Evolutionary conservation across 2,329 filamentous ascomycete genomes (phyloP).

Genomic region (Bipolaris oryzae): DNA sequence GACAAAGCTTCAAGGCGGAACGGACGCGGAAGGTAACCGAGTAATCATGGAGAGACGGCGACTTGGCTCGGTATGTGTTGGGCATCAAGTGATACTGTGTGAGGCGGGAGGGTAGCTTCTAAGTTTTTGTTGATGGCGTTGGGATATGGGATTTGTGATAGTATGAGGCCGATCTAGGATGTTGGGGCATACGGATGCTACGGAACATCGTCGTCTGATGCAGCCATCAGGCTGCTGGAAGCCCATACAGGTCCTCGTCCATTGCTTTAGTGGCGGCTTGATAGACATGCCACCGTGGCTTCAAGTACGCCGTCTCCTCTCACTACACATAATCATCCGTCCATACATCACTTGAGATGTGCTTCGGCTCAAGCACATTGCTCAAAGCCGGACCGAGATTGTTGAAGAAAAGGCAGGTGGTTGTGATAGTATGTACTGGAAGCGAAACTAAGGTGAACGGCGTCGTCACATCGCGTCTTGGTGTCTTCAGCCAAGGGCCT

Average conservation of each 20-base stretch:
- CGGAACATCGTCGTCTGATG: too few relatives aligned
- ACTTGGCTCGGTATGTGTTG: too few relatives aligned
- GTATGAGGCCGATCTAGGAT: too few relatives aligned
- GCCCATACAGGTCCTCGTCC: slow-evolving; percentile 14
- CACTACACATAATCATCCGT: slow-evolving; percentile 17
- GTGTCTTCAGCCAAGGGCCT: slow-evolving; percentile 26
- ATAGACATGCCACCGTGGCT: slow-evolving; percentile 23
- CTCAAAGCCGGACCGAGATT: slow-evolving; percentile 27
- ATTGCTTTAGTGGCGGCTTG: slow-evolving; percentile 20
- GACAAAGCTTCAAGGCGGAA: too few relatives aligned
- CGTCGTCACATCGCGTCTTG: slow-evolving; percentile 21
- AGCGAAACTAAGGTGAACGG: slow-evolving; percentile 23
- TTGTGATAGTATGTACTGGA: slow-evolving; percentile 10
- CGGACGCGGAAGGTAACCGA: too few relatives aligned
- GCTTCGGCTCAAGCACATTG: slow-evolving; percentile 23
- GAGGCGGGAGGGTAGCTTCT: too few relatives aligned
- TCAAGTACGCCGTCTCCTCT: slow-evolving; percentile 20
- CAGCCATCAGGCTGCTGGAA: slow-evolving; percentile 22
- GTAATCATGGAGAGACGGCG: too few relatives aligned
- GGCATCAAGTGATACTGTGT: too few relatives aligned
- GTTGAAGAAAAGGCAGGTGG: slow-evolving; percentile 27
- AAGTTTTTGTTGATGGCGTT: too few relatives aligned
- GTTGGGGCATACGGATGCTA: too few relatives aligned
- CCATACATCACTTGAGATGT: slow-evolving; percentile 25
- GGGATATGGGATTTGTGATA: too few relatives aligned